Conservation (phyloP, 2,329 filamentous ascomycete genomes). For the Aspergillus japonicus region DNA sequence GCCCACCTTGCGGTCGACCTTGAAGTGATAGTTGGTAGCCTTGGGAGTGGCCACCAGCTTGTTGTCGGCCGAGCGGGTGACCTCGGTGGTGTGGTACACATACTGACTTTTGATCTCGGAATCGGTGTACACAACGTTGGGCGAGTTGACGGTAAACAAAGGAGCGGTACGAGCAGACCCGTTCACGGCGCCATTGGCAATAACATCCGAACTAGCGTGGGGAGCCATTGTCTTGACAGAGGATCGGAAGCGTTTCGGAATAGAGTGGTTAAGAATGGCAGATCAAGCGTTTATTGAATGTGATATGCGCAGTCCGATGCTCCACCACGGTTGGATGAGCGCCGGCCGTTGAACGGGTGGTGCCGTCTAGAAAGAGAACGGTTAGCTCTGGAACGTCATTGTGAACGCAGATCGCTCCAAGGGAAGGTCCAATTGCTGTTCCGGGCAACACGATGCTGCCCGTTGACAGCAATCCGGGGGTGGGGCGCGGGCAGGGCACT, state of each 20-base stretch:
- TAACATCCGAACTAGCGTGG: slow-evolving; percentile 69
- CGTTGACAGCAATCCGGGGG: background rate
- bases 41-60: slow-evolving; percentile 80
- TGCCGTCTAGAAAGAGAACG: slow-evolving; percentile 62
- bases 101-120: slow-evolving; percentile 89
- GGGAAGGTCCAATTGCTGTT: slow-evolving; percentile 4
- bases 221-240: slow-evolving; percentile 73
- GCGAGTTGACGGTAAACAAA: slow-evolving; percentile 84
- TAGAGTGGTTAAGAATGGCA: slow-evolving; percentile 42
- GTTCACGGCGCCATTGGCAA: slow-evolving; percentile 55
- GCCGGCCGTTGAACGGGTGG: slow-evolving; percentile 96
- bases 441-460: background rate
- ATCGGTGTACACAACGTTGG: slow-evolving; percentile 89
- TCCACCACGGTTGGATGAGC: slow-evolving; percentile 82
- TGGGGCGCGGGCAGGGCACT: slow-evolving; percentile 42
- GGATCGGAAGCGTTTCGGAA: slow-evolving; percentile 20
- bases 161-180: slow-evolving; percentile 49
- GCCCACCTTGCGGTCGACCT: slow-evolving; percentile 88
- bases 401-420: background rate
- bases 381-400: slow-evolving; percentile 1
- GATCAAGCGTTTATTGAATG: slow-evolving; percentile 43
- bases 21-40: slow-evolving; percentile 94
- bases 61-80: slow-evolving; percentile 69
- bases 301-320: slow-evolving; percentile 61
- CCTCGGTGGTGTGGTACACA: slow-evolving; percentile 89